phyloP scores from a whole-genome alignment of 345 rosid species.

The Combretum micranthum region DNA sequence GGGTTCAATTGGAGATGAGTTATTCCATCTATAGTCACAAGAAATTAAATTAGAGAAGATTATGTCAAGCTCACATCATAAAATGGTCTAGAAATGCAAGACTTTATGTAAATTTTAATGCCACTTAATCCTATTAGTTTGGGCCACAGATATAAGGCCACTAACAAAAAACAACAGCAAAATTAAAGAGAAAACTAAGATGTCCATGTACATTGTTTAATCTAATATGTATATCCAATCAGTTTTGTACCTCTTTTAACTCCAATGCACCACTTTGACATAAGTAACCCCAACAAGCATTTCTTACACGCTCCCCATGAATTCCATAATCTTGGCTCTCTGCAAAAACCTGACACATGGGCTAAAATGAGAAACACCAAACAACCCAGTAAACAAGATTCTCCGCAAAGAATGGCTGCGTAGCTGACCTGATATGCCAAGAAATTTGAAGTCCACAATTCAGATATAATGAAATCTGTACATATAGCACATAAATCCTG shows the following conservation, averaged over 20 bases:
- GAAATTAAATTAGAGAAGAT: too few relatives aligned
- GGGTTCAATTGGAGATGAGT: too few relatives aligned
- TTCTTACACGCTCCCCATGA: constrained; percentile 95
- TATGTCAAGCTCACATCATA: too few relatives aligned
- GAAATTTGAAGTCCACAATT: constrained; percentile 87
- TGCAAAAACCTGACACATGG: constrained; percentile 68
- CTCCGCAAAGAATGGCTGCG: constrained; percentile 2
- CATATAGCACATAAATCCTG: constrained; percentile 97
- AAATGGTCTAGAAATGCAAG: too few relatives aligned
- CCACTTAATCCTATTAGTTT: background rate
- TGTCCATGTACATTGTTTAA: background rate
- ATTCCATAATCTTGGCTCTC: constrained; percentile 96
- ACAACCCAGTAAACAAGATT: background rate
- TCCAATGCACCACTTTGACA: constrained; percentile 95
- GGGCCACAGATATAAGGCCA: background rate
- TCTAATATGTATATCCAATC: background rate
- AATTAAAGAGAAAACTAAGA: too few relatives aligned
- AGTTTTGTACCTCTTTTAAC: constrained; percentile 63
- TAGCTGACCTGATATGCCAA: constrained; percentile 77
- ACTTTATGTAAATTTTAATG: too few relatives aligned
- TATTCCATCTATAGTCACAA: too few relatives aligned
- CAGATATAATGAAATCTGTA: constrained; percentile 87
- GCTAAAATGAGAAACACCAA: constrained; percentile 4
- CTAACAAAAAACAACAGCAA: too few relatives aligned
- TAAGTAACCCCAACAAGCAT: constrained; percentile 97